phyloP scores from a whole-genome alignment of 1,139 yeast species.

The Candida pseudoviswanathii region DNA sequence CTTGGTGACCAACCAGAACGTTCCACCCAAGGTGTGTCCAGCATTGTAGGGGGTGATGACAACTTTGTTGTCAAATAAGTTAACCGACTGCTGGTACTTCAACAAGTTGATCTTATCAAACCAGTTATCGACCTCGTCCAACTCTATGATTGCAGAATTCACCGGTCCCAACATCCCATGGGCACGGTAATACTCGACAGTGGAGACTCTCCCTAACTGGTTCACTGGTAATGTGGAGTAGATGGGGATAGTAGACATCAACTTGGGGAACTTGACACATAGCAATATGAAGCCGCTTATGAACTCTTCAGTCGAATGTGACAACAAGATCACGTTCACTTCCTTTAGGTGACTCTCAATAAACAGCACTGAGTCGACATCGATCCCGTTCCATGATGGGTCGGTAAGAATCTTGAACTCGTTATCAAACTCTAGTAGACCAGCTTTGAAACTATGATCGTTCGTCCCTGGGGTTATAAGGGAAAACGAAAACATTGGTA shows the following conservation, averaged over 20 bases:
- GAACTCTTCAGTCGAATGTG: constrained; percentile 84
- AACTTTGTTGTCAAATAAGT: constrained; percentile 59
- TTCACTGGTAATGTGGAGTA: constrained; percentile 88
- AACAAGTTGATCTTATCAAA: constrained; percentile 70
- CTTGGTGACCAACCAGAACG: constrained; percentile 77
- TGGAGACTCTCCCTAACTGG: constrained; percentile 82
- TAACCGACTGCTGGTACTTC: constrained; percentile 80
- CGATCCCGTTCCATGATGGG: constrained; percentile 69
- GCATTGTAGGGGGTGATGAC: constrained; percentile 83
- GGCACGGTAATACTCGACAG: constrained; percentile 77
- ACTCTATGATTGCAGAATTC: constrained; percentile 58
- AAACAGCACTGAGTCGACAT: constrained; percentile 40
- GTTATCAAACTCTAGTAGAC: constrained; percentile 46
- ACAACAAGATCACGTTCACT: constrained; percentile 69
- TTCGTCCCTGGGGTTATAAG: constrained; percentile 35
- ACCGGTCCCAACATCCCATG: constrained; percentile 78
- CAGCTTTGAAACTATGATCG: constrained; percentile 41
- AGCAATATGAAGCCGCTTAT: constrained; percentile 79
- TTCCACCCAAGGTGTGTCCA: constrained; percentile 93
- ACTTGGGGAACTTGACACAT: constrained; percentile 58
- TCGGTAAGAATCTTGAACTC: constrained; percentile 61
- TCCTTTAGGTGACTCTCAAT: constrained; percentile 48
- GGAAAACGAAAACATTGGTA: constrained; percentile 43
- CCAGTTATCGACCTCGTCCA: constrained; percentile 76
- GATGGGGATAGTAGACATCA: constrained; percentile 68